Percentiles rank a stretch among this genome's conserved stretches.
Evolutionary conservation across 257 asterid genomes (phyloP).

Genomic region (Coffea eugenioides): DNA sequence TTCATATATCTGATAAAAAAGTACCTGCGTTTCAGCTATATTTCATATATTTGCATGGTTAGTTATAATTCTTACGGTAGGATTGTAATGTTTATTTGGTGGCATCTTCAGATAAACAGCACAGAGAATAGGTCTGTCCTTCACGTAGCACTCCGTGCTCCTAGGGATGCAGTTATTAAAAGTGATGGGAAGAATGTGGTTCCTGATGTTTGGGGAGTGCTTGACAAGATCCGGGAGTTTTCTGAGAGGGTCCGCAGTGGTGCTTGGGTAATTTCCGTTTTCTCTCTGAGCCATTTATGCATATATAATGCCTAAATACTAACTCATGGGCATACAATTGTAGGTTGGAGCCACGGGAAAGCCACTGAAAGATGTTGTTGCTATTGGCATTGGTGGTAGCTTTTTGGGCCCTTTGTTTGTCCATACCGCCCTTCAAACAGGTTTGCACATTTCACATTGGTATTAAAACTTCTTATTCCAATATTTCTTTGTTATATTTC

Average conservation of each 20-base stretch:
- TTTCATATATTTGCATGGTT: neutral
- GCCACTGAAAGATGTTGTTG: slow-evolving; percentile 79
- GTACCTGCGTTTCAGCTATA: neutral
- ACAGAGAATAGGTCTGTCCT: slow-evolving; percentile 96
- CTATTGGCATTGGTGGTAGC: slow-evolving; percentile 98
- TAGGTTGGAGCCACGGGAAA: slow-evolving; percentile 99
- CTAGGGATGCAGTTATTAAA: slow-evolving; percentile 72
- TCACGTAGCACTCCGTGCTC: slow-evolving; percentile 94
- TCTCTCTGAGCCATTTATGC: slow-evolving; percentile 10
- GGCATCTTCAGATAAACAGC: slow-evolving; percentile 71
- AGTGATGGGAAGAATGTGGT: slow-evolving; percentile 97
- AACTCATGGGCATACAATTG: slow-evolving; percentile 15
- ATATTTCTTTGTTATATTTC: slow-evolving; percentile 14
- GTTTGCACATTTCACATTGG: slow-evolving; percentile 30
- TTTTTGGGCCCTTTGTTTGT: slow-evolving; percentile 97
- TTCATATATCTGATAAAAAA: slow-evolving; percentile 2
- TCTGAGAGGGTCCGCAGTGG: slow-evolving; percentile 94
- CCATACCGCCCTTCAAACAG: slow-evolving; percentile 99
- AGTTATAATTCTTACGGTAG: neutral
- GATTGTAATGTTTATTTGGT: slow-evolving; percentile 15
- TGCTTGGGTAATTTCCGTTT: slow-evolving; percentile 71
- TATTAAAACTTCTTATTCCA: slow-evolving; percentile 1
- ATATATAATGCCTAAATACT: slow-evolving; percentile 9
- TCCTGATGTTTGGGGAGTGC: slow-evolving; percentile 97
- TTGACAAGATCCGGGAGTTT: slow-evolving; percentile 87